These are phyloP conservation scores for Cucurbita moschata DNA, from an alignment of 306 rosid genomes.

Conservation along the genomic window DNA sequence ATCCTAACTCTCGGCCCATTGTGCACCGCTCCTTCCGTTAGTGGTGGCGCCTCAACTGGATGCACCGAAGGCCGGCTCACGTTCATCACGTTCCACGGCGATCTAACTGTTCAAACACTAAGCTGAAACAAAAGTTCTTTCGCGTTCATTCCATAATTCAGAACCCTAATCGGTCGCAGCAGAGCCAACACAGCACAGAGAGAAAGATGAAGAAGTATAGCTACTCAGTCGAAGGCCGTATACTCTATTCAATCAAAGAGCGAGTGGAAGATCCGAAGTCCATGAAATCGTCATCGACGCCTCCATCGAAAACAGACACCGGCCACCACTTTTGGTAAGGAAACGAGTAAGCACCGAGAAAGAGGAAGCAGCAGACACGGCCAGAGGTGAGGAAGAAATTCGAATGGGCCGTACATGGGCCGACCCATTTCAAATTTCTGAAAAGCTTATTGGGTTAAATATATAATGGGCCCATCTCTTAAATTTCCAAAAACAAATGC, in stretches of 20 bases:
- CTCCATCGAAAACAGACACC: neutral
- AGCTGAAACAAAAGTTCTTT: neutral
- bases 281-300: neutral
- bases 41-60: slow-evolving; percentile 28
- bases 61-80: slow-evolving; percentile 33
- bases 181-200: neutral
- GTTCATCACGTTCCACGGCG: slow-evolving; percentile 5
- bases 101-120: neutral
- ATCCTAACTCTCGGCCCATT: slow-evolving; percentile 16
- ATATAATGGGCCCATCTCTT: neutral
- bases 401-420: neutral
- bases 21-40: slow-evolving; percentile 10
- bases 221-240: neutral
- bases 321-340: neutral
- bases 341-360: neutral
- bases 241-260: neutral
- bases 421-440: neutral
- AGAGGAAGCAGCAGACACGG: neutral
- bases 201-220: neutral
- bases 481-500: neutral
- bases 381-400: neutral
- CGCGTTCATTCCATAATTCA: neutral
- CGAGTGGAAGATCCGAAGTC: neutral
- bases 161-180: neutral
- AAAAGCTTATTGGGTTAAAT: neutral